Evolutionary conservation across 2,329 filamentous ascomycete species (phyloP), one percentile per base, ranked within the genome.

Genomic region (Claviceps humidiphila): DNA sequence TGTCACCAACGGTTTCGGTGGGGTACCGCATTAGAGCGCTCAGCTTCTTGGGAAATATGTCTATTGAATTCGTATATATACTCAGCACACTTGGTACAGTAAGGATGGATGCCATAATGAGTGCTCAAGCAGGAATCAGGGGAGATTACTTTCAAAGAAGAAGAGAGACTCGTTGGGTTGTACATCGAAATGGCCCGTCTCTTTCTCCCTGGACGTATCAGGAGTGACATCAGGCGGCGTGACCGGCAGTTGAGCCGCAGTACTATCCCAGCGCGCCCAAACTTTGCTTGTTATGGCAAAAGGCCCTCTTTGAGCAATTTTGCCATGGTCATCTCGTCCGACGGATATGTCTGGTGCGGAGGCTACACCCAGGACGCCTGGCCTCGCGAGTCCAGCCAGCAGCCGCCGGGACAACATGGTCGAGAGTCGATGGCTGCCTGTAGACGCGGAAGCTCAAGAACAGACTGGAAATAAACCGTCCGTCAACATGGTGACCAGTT

Each of bases 31-130:
- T 58, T 26, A 78, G 51, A 42, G 68, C 66, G 44, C 69, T 74
- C 38, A 95, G 75, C 59, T 81, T 86, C 30, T 93, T 74, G 1
- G 91, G 91, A 55, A 94, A 94, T 49, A 97, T 77, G 68, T 93
- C 87, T 90, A 22, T 38, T 43, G n/a, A 24, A 6, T 14, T 24
- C 8, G 22, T 5, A 47, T 30, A 22, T 17, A 14, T 4, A 38
- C 11, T 47, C 46, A 47, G 46, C 46, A 20, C 34, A 47, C 46
- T 47, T 47, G 44, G n/a, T 4, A 13, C 14, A 4, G n/a, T 39
- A 20, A 40, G 9, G 13, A 5, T 48, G 26, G 26, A 47, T 47
- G 16, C 26, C 14, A 46, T 34, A 11, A n/a, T 17, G 4, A 26
- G 43, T 34, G 39, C 13, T 16, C 17, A 9, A 14, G 11, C 6